Evolutionary conservation across 2,329 filamentous ascomycete species (phyloP), one percentile per base, ranked within the genome.

Genomic region (Fusarium sp.): DNA sequence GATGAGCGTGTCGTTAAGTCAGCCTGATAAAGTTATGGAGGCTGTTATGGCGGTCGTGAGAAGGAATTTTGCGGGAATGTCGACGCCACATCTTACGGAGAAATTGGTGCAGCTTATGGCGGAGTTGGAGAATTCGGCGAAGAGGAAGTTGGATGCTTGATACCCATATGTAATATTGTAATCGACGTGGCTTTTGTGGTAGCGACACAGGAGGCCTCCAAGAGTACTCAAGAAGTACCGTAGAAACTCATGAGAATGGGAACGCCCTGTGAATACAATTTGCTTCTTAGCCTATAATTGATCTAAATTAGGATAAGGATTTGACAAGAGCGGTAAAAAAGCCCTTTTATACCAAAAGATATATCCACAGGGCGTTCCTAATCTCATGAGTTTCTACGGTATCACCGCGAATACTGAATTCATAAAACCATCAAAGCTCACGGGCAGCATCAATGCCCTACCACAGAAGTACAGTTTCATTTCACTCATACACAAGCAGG

Each of bases 61-160:
- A 8, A 50, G 24, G 9, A 73, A 68, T 20, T 72, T 68, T 44
- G 30, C 34, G 5, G 57, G 58, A 1, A 14, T 61, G 15, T n/a
- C 55, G 22, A 55, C 63, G 30, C 66, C 70, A 5, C 63, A 59
- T 46, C 54, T 72, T 6, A 60, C 63, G 1, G 70, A 71, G 18
- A 73, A 62, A 8, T 40, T 72, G 49, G 53, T 62, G n/a, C 70
- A 72, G 18, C 18, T 73, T 4, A 72, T 72, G 70, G 59, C 20
- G 4, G 66, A 64, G 40, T 43, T 72, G 20, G 45, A 72, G 32
- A 72, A 72, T 6, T 71, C 68, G 4, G 54, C 68, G 1, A 71
- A 61, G 40, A 47, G 59, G 29, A 71, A 71, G 27, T n/a, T 69
- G 15, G 68, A 55, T 44, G 25, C 63, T 18, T 71, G 47, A 71